Percentiles rank a stretch among this genome's conserved stretches.
These are phyloP conservation scores for Penicillium manginii DNA, from an alignment of 495 filamentous ascomycete species.

Conservation along the genomic window DNA sequence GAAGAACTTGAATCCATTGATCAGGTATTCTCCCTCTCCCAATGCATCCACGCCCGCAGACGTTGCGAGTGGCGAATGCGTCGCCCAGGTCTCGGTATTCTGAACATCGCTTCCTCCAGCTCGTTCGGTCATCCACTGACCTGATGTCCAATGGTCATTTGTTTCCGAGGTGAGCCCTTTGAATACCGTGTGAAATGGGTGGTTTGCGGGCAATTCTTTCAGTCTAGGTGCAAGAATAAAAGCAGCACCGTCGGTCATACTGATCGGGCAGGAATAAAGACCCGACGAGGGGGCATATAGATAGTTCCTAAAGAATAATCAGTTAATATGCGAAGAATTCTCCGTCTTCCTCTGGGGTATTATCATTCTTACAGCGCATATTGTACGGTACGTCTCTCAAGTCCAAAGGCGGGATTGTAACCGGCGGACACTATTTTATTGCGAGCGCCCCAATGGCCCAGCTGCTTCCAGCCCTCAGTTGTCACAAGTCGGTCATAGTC, in stretches of 20 bases:
- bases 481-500: conserved; percentile 44
- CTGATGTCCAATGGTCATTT: conserved; percentile 72
- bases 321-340: conserved; percentile 18
- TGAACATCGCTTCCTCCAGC: conserved; percentile 74
- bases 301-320: conserved; percentile 63
- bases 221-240: conserved; percentile 61
- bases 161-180: conserved; percentile 54
- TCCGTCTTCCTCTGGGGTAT: background rate
- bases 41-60: conserved; percentile 12
- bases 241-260: conserved; percentile 74
- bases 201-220: conserved; percentile 23
- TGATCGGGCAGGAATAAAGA: conserved; percentile 66
- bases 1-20: conserved; percentile 80
- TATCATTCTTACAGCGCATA: conserved; percentile 29
- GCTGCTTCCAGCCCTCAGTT: conserved; percentile 46
- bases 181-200: conserved; percentile 56
- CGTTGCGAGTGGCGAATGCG: conserved; percentile 31
- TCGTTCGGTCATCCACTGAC: conserved; percentile 90
- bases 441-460: conserved; percentile 41
- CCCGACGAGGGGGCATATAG: conserved; percentile 66
- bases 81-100: conserved; percentile 69
- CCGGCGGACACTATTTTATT: conserved; percentile 44
- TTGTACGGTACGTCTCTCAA: conserved; percentile 45
- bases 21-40: conserved; percentile 39
- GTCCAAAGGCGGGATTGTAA: conserved; percentile 35